Base-by-base conservation (phyloP, 1,284 basidiomycete species). In the Fomitopsis palustris region DNA sequence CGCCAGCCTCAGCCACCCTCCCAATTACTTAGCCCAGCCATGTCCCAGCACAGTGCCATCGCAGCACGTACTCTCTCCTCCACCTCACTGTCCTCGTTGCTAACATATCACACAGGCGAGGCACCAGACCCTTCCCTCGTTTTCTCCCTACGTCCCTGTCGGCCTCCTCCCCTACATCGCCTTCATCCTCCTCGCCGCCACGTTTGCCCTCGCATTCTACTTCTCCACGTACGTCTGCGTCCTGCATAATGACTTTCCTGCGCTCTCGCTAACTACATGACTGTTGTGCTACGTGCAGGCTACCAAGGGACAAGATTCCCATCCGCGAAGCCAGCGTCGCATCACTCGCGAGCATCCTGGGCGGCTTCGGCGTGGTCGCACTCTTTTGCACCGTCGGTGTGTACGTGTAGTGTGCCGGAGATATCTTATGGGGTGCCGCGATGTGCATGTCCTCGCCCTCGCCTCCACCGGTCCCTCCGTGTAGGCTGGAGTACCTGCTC, bases 361-460 rank as follows among this genome's bases (percentile, higher is more conserved):
- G 87, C 38, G 93, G 93, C 17, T 89, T 92, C 65, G 93, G 93
- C 60, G 83, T 93, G 62, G 91, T 95, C 52, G 88, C 92, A 45
- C 81, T 95, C 59, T 95, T 95, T 75, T 93, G 91, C 78, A 86
- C 85, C 38, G 88, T 83, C 58, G 93, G 93, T 57, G 93, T 96
- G 61, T 89, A 94, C 78, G 87, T 95, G 68, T 95, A 86, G 73
- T 17, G 27, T 16, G 8, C 53, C 58, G 56, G 49, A 21, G 10
- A 27, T 52, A 19, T 35, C 17, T 31, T 7, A 47, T 29, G 9
- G 12, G 16, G 8, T 14, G 10, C 25, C 25, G 10, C 9, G 19
- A 23, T 45, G 19, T 45, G 43, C 9, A 5, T 43, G n/a, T 3
- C 19, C 9, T 43, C 19, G 41, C 9, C 4, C 43, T 33, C 31